Evolutionary conservation across 2,329 filamentous ascomycete species (phyloP).

Genomic region (Trichophyton verrucosum): DNA sequence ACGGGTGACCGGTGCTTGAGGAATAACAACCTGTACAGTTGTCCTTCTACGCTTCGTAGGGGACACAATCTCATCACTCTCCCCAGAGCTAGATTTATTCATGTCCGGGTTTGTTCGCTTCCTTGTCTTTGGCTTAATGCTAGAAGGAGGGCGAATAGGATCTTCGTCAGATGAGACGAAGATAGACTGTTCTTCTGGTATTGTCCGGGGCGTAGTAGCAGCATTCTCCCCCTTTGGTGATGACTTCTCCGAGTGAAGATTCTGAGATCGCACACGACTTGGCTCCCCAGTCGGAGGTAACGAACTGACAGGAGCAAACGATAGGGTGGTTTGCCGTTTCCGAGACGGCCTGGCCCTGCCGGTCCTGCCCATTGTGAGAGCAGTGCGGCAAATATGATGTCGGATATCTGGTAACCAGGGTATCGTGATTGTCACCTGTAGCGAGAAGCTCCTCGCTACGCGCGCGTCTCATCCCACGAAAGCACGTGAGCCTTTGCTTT

Average conservation of each 20-base stretch:
- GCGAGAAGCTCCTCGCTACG: not conserved
- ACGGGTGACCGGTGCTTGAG: not conserved
- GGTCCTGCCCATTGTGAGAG: slow-evolving; percentile 1
- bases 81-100: not conserved
- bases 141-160: not conserved
- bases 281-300: slow-evolving; percentile 18
- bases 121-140: not conserved
- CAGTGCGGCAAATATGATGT: not conserved
- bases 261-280: slow-evolving; percentile 3
- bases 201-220: not conserved
- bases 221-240: slow-evolving; percentile 9
- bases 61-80: slow-evolving; percentile 9
- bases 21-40: slow-evolving; percentile 1
- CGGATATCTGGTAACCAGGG: not conserved
- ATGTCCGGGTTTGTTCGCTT: not conserved
- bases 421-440: not conserved
- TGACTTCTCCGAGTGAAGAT: not conserved
- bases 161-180: slow-evolving; percentile 7
- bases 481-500: not conserved
- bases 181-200: slow-evolving; percentile 17
- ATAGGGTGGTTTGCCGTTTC: slow-evolving; percentile 29
- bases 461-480: slow-evolving; percentile 1
- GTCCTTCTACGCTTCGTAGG: slow-evolving; percentile 9
- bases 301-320: slow-evolving; percentile 27
- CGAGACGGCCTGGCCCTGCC: not conserved